Evolutionary conservation across 495 filamentous ascomycete species (phyloP).

Genomic region (Daldinia vernicosa): DNA sequence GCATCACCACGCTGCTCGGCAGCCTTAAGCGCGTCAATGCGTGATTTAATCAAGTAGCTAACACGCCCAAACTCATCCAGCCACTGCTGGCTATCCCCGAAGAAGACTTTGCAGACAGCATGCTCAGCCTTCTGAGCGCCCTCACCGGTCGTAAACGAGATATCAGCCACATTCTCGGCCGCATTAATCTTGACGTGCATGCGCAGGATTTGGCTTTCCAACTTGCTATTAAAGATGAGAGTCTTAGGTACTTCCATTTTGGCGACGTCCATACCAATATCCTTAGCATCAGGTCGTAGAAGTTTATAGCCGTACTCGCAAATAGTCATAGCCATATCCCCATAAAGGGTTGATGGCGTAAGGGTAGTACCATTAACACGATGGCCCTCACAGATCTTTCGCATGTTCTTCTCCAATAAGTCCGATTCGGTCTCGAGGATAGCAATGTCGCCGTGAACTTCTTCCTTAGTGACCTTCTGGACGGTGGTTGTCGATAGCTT

Average conservation of each 20-base stretch:
- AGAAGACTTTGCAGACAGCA: constrained; percentile 61
- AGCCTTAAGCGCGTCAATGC: constrained; percentile 61
- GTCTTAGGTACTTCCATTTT: constrained; percentile 76
- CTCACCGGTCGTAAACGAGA: constrained; percentile 55
- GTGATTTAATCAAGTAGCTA: constrained; percentile 63
- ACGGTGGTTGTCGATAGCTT: constrained; percentile 60
- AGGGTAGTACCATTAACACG: constrained; percentile 70
- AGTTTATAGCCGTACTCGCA: constrained; percentile 73
- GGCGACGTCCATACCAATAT: constrained; percentile 67
- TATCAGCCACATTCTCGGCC: constrained; percentile 48
- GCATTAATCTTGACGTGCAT: constrained; percentile 54
- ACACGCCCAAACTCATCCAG: constrained; percentile 63
- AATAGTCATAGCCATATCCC: constrained; percentile 79
- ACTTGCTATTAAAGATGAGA: constrained; percentile 67
- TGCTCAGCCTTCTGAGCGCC: constrained; percentile 57
- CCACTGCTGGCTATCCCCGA: constrained; percentile 56
- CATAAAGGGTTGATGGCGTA: constrained; percentile 70
- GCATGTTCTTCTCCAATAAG: constrained; percentile 66
- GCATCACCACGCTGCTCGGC: constrained; percentile 61
- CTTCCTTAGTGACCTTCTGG: constrained; percentile 64
- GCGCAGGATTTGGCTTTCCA: constrained; percentile 60
- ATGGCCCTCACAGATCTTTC: constrained; percentile 72
- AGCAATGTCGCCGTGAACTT: constrained; percentile 61
- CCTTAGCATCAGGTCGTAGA: constrained; percentile 61
- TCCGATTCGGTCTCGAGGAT: constrained; percentile 74